A percentile compares a stretch with the other conserved stretches of the same genome.
phyloP scores from a whole-genome alignment of 2,329 filamentous ascomycete species.

The Macrophomina pseudophaseolina region DNA sequence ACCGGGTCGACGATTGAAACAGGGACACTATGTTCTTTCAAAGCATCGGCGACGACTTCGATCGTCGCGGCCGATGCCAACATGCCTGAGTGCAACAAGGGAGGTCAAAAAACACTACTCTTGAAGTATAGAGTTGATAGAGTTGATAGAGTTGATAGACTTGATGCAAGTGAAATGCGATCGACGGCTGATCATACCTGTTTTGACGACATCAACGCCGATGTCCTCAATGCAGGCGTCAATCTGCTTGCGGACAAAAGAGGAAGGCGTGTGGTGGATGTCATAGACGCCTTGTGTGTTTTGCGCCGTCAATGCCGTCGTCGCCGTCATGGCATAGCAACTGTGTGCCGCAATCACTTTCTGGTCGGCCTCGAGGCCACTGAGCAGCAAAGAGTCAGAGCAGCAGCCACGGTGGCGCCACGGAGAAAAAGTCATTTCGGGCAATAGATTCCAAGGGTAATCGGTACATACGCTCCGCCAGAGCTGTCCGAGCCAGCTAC shows the following conservation, averaged over 20 bases:
- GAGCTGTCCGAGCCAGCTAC: slow-evolving; percentile 91
- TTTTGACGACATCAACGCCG: slow-evolving; percentile 88
- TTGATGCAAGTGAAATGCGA: background rate
- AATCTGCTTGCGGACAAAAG: slow-evolving; percentile 84
- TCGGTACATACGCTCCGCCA: slow-evolving; percentile 75
- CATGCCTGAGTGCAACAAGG: slow-evolving; percentile 67
- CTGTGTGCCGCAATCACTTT: slow-evolving; percentile 91
- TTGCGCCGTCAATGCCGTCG: slow-evolving; percentile 93
- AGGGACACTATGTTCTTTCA: slow-evolving; percentile 63
- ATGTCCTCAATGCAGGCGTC: slow-evolving; percentile 84
- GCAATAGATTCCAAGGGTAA: background rate
- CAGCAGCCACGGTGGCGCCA: background rate
- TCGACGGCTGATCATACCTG: slow-evolving; percentile 62
- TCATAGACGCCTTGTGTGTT: slow-evolving; percentile 85
- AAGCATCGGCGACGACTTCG: slow-evolving; percentile 67
- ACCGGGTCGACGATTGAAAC: slow-evolving; percentile 77
- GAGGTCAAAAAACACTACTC: slow-evolving; percentile 18
- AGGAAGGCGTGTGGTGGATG: slow-evolving; percentile 78
- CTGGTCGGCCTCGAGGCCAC: slow-evolving; percentile 93
- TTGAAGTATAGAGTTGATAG: background rate
- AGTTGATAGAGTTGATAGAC: background rate
- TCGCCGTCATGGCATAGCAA: slow-evolving; percentile 95
- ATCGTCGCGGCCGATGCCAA: slow-evolving; percentile 75
- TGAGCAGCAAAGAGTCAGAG: slow-evolving; percentile 44
- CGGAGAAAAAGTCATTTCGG: background rate